Conservation (phyloP, 1,284 basidiomycete species). For the Inonotus obliquus region DNA sequence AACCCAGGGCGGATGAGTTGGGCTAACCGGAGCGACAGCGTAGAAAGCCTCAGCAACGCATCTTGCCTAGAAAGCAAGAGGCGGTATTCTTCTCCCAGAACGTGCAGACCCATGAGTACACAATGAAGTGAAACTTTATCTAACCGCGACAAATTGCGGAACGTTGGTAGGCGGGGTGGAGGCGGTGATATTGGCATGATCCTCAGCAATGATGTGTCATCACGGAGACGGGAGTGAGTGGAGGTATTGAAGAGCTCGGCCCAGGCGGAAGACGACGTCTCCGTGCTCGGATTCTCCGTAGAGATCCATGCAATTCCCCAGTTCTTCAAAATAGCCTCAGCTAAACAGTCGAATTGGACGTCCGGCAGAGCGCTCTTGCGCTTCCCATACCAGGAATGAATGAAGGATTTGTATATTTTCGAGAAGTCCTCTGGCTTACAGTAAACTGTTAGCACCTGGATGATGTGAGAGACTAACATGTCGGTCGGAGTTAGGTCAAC, state of each 20-base stretch:
- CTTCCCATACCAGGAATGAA: slow-evolving; percentile 49
- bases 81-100: slow-evolving; percentile 67
- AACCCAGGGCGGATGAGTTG: slow-evolving; percentile 68
- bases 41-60: slow-evolving; percentile 55
- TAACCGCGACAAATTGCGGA: not conserved
- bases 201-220: slow-evolving; percentile 47
- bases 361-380: slow-evolving; percentile 38
- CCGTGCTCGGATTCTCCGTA: slow-evolving; percentile 16
- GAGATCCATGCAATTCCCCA: slow-evolving; percentile 32
- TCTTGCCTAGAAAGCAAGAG: slow-evolving; percentile 49
- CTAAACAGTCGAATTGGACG: slow-evolving; percentile 54
- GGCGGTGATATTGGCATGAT: slow-evolving; percentile 19
- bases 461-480: slow-evolving; percentile 52
- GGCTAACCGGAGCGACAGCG: slow-evolving; percentile 66
- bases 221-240: slow-evolving; percentile 44
- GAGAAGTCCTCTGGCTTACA: slow-evolving; percentile 45
- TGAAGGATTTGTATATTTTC: slow-evolving; percentile 49
- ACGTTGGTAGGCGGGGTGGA: slow-evolving; percentile 39
- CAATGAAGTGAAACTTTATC: slow-evolving; percentile 40
- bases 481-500: slow-evolving; percentile 49
- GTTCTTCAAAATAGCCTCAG: slow-evolving; percentile 43
- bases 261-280: slow-evolving; percentile 25
- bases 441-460: slow-evolving; percentile 36
- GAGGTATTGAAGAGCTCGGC: slow-evolving; percentile 34
- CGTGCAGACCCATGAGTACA: slow-evolving; percentile 68